Conservation (phyloP, 805 yeast species). For the Kuraishia piskuri region DNA sequence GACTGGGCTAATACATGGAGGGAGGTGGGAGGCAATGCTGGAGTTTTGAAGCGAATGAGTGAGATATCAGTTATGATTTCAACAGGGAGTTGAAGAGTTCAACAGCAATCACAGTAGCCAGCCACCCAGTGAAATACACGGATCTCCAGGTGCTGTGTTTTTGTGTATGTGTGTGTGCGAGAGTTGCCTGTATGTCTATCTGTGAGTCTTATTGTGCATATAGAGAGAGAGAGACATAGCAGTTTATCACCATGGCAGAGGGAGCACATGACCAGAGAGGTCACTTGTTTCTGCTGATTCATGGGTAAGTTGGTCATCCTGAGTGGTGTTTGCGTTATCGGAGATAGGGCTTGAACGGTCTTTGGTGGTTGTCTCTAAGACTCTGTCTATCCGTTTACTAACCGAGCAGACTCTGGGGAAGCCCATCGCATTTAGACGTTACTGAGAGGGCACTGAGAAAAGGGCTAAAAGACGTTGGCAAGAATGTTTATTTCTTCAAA, state of each 20-base stretch:
- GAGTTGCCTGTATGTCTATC: not conserved
- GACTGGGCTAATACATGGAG: no score
- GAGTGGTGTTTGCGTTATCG: not conserved
- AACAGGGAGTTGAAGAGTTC: no score
- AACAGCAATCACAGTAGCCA: no score
- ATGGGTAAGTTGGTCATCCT: conserved; percentile 44
- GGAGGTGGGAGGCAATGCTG: no score
- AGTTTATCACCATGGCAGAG: not conserved
- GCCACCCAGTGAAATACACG: no score
- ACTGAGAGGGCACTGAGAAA: conserved; percentile 33
- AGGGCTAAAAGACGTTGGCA: conserved; percentile 29
- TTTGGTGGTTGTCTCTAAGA: not conserved
- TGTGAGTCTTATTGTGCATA: not conserved
- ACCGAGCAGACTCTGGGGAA: conserved; percentile 47
- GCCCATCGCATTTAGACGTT: conserved; percentile 46
- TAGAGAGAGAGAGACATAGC: not conserved
- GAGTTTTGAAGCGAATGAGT: no score
- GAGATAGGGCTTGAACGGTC: no score
- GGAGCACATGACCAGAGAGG: conserved; percentile 9
- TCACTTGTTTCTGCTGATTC: conserved; percentile 66
- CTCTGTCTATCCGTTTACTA: not conserved
- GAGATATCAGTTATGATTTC: no score
- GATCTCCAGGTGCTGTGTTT: no score
- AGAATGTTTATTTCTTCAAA: conserved; percentile 30
- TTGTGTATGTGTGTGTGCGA: not conserved